phyloP scores from a whole-genome alignment of 176 grass and related monocot species.

The Paspalum vaginatum region DNA sequence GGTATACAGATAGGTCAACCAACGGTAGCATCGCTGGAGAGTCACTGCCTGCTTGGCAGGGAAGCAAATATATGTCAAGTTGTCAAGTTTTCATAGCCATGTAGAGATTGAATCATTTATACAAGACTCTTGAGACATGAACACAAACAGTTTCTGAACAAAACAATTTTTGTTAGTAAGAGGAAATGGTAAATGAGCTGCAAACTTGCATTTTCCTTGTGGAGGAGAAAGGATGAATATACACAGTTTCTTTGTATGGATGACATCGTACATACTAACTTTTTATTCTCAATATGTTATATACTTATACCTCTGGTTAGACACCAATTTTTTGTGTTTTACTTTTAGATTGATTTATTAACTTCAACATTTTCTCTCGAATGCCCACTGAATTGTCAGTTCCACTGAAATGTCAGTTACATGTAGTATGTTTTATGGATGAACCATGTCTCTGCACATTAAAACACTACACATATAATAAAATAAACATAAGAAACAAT shows the following conservation, averaged over 20 bases:
- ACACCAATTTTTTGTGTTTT: not conserved
- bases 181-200: conserved; percentile 7
- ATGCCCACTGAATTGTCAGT: not conserved
- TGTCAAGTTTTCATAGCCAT: not conserved
- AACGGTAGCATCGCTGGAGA: not conserved
- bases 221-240: not conserved
- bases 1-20: not conserved
- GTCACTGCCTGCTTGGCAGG: not conserved
- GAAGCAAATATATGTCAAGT: not conserved
- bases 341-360: conserved; percentile 8
- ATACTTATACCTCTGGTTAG: not conserved
- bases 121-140: not conserved
- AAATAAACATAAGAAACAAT: conserved; percentile 12
- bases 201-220: conserved; percentile 16
- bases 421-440: conserved; percentile 12
- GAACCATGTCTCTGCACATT: not conserved
- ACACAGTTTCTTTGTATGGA: conserved; percentile 4
- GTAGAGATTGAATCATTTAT: not conserved
- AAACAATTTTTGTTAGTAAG: not conserved
- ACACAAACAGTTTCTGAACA: conserved; percentile 9
- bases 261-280: not conserved
- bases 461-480: not conserved
- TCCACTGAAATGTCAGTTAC: not conserved
- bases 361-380: not conserved
- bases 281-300: not conserved